Base-by-base conservation (phyloP, 2,329 filamentous ascomycete genomes). In the Capronia americana region DNA sequence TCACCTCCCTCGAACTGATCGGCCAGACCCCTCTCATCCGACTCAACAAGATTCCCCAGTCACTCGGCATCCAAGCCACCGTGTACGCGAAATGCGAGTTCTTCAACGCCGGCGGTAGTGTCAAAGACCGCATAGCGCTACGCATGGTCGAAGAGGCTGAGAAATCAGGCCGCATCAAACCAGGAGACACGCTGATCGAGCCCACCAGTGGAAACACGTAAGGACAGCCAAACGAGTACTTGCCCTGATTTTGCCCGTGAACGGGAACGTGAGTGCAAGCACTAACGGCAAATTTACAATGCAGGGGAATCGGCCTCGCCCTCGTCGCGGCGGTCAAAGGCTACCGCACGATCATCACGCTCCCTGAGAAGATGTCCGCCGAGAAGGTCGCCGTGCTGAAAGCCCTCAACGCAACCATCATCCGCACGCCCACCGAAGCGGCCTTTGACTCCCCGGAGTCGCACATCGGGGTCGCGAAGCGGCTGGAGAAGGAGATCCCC, bases 341-440 rank as follows among this genome's bases (percentile, higher is more conserved):
- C 73, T 99, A 98, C 85, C 94, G 94, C 81, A 96, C 93, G 48
- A 98, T 99, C 81, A 99, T 99, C 79, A 99, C 95, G 11, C 87
- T 99, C 54, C 95, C 95, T 59, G 95, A 99, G 82, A 99, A 99
- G 85, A 99, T 99, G 95, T 97, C 93, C 1, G 91, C 93, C 56
- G 95, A 99, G 81, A 99, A 99, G 81, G 95, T 99, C 46, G 91
- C 94, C 1, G 95, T 99, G 30, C 86, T 99, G 69, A 91, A 93
- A 74, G 94, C 95, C 32, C 86, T 99, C 60, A 94, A 94, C 70
- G 95, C 95, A 50, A 97, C 96, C 76, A 98, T 99, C 80, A 97
- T 99, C 78, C 90, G 95, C 62, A 99, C 95, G 3, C 95, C 95
- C 26, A 99, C 93, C 38, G 92, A 96, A 79, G 95, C 95, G 44